Base-by-base conservation (phyloP, 495 filamentous ascomycete genomes). In the Podospora anserina region DNA sequence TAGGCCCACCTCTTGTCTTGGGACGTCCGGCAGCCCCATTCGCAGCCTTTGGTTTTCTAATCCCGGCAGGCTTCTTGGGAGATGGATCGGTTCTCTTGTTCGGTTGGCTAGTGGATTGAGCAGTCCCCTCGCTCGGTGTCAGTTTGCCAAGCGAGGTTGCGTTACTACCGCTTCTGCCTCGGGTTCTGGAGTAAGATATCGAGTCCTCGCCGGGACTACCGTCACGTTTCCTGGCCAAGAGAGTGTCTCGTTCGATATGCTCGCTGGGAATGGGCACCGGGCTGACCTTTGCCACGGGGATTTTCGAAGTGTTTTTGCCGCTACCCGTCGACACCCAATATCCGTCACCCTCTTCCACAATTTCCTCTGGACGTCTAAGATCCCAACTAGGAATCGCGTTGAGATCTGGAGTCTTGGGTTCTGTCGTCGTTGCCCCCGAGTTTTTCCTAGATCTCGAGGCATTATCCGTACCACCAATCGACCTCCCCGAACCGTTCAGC, bases 251-350 rank as follows among this genome's bases (percentile, higher is more conserved):
- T 58, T 93, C 92, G 32, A 91, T 80, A 67, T 87, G 85, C 66
- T 89, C 83, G 49, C 85, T 77, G 2, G 91, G 87, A 66, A 94
- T 87, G n/a, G 92, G 92, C 28, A 88, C 84, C 1, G 91, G 89
- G 72, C 91, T 96, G 13, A 85, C 77, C 69, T 90, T 92, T 13
- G 90, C 87, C 55, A 98, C 83, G 0, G 95, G 95, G 70, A 99
- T 97, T 27, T 91, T 86, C 30, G 94, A 97, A 28, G 73, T 73
- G 39, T 73, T 76, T 65, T 82, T 81, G 49, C 74, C 78, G 28
- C 70, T 72, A 54, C 74, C 75, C 60, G 74, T 81, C 7, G 76
- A 72, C 39, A 80, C 70, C 64, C 72, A 81, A 65, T 80, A 83
- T 44, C 81, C 80, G 49, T 82, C 81, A 30, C 80, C 79, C 32